phyloP scores from a whole-genome alignment of 1,284 basidiomycete species.

The Malassezia brasiliensis region DNA sequence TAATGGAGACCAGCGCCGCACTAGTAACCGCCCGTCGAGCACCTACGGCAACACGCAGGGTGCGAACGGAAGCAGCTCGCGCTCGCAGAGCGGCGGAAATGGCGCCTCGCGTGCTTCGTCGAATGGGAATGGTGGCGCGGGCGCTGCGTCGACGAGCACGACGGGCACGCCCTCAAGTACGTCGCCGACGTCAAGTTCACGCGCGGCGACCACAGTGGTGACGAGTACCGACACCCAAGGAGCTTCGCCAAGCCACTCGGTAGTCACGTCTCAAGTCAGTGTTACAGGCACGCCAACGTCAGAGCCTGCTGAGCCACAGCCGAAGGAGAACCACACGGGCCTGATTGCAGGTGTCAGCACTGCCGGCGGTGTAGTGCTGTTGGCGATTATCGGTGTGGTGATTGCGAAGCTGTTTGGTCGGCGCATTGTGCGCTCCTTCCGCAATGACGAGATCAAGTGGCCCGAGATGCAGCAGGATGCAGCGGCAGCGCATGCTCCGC shows the following conservation, averaged over 20 bases:
- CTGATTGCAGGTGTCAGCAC: conserved; percentile 43
- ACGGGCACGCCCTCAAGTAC: not conserved
- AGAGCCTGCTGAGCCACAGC: not conserved
- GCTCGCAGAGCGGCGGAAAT: too few relatives aligned
- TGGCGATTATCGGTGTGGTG: conserved; percentile 33
- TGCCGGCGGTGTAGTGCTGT: conserved; percentile 34
- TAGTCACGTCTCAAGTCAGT: not conserved
- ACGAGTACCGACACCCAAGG: not conserved
- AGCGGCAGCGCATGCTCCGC: conserved; percentile 23
- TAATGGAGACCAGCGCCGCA: too few relatives aligned
- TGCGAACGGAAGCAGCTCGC: too few relatives aligned
- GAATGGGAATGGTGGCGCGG: too few relatives aligned
- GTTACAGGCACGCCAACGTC: not conserved
- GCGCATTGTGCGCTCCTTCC: conserved; percentile 26
- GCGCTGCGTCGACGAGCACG: not conserved
- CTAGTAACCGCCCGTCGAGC: too few relatives aligned
- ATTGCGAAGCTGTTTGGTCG: conserved; percentile 37
- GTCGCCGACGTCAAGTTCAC: not conserved
- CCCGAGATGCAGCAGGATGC: conserved; percentile 43
- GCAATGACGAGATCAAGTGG: conserved; percentile 44
- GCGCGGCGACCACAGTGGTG: not conserved
- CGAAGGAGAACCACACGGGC: conserved; percentile 22
- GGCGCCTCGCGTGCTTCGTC: too few relatives aligned
- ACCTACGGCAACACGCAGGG: too few relatives aligned
- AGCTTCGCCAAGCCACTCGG: not conserved